phyloP scores from a whole-genome alignment of 768 basidiomycete species.

The Collybia sordida region DNA sequence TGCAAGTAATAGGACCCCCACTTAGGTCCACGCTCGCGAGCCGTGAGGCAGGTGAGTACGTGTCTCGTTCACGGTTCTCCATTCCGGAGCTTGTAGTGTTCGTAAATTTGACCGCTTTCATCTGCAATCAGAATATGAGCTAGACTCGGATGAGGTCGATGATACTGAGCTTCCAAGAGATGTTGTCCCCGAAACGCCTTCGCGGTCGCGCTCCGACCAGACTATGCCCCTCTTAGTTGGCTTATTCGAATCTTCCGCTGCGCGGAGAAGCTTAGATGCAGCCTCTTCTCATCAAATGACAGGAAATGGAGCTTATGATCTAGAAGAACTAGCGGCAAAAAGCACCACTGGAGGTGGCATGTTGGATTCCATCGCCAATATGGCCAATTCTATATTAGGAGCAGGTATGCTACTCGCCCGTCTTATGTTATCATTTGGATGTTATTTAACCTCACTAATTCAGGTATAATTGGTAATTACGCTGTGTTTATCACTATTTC shows the following conservation, averaged over 20 bases:
- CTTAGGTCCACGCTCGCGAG: slow-evolving; percentile 73
- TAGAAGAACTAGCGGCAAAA: slow-evolving; percentile 73
- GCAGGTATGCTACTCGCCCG: slow-evolving; percentile 62
- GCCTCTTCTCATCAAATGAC: slow-evolving; percentile 33
- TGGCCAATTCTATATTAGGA: slow-evolving; percentile 95
- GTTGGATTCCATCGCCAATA: slow-evolving; percentile 82
- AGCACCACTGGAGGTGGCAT: slow-evolving; percentile 69
- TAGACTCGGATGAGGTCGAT: slow-evolving; percentile 82
- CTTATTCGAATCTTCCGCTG: slow-evolving; percentile 63
- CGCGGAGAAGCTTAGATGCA: slow-evolving; percentile 58
- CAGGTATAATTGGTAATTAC: slow-evolving; percentile 25
- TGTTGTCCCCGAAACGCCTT: slow-evolving; percentile 9
- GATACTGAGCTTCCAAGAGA: slow-evolving; percentile 32
- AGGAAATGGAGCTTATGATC: slow-evolving; percentile 46
- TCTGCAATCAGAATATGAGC: slow-evolving; percentile 66
- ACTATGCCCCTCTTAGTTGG: slow-evolving; percentile 80
- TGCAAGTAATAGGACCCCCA: slow-evolving; percentile 66
- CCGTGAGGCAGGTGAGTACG: slow-evolving; percentile 76
- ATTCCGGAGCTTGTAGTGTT: too few species aligned
- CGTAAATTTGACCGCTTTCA: slow-evolving; percentile 4
- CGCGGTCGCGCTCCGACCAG: slow-evolving; percentile 43
- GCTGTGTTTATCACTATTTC: background rate
- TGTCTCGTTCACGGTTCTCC: slow-evolving; percentile 14
- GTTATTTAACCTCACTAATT: slow-evolving; percentile 5
- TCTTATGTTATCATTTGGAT: slow-evolving; percentile 16